Conservation (phyloP, 1,139 yeast species). For the Hyphopichia pseudoburtonii region DNA sequence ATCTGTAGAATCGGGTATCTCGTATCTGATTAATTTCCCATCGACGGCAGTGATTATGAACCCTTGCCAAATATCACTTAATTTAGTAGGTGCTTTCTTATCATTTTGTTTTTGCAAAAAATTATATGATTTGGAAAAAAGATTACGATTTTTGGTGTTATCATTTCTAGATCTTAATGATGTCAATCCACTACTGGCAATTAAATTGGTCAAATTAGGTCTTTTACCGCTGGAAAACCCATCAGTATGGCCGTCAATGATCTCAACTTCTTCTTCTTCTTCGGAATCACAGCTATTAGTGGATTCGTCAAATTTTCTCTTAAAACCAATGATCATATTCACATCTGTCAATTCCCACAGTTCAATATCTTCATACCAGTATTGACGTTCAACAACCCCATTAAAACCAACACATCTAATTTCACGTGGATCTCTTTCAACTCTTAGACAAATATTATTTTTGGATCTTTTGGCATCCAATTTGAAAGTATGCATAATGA, state of each 20-base stretch:
- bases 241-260: conserved; percentile 6
- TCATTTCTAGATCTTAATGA: conserved; percentile 18
- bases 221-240: conserved; percentile 4
- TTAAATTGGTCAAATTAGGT: conserved; percentile 13
- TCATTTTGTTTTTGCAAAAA: background rate
- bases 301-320: conserved; percentile 18
- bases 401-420: conserved; percentile 85
- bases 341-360: conserved; percentile 80
- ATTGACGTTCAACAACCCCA: conserved; percentile 67
- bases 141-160: conserved; percentile 1
- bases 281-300: too few species aligned
- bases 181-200: conserved; percentile 21
- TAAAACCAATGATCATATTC: conserved; percentile 75
- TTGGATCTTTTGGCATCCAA: conserved; percentile 70
- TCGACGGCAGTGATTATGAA: conserved; percentile 66
- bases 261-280: conserved; percentile 14
- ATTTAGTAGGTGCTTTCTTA: conserved; percentile 4
- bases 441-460: conserved; percentile 78
- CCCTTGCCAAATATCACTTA: conserved; percentile 66
- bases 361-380: conserved; percentile 64
- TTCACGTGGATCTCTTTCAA: conserved; percentile 89
- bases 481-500: conserved; percentile 71
- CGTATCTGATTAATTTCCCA: conserved; percentile 61
- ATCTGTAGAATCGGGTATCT: conserved; percentile 50
- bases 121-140: conserved; percentile 3